Evolutionary conservation across 2,329 filamentous ascomycete genomes (phyloP).

Genomic region (Zymoseptoria passerinii): DNA sequence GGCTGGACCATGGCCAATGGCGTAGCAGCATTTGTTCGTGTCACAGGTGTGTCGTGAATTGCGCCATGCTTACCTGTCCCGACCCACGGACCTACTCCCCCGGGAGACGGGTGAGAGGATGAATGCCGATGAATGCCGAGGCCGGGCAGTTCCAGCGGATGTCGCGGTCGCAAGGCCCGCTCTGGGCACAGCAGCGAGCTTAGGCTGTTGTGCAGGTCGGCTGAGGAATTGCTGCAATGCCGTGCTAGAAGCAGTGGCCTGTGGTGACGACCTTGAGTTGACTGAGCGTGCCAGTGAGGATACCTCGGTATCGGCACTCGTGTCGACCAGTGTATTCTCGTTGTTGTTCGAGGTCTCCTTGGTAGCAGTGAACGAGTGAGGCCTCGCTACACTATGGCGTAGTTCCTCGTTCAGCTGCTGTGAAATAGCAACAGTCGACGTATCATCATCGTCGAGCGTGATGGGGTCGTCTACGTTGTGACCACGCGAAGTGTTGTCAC

Average conservation of each 20-base stretch:
- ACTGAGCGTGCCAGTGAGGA: background rate
- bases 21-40: background rate
- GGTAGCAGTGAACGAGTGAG: background rate
- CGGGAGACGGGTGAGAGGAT: background rate
- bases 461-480: background rate
- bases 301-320: background rate
- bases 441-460: background rate
- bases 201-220: background rate
- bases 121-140: background rate
- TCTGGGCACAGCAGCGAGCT: background rate
- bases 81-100: background rate
- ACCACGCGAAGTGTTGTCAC: background rate
- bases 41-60: background rate
- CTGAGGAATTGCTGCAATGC: background rate
- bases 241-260: background rate
- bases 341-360: background rate
- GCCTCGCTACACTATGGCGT: background rate
- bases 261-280: background rate
- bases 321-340: background rate
- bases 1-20: background rate
- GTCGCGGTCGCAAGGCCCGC: background rate
- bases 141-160: background rate
- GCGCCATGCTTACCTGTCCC: background rate
- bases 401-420: slow-evolving; percentile 2
- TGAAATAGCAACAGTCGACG: background rate